Base-by-base conservation (phyloP, 108 stramenopile species). In the Cyclotella cryptica region DNA sequence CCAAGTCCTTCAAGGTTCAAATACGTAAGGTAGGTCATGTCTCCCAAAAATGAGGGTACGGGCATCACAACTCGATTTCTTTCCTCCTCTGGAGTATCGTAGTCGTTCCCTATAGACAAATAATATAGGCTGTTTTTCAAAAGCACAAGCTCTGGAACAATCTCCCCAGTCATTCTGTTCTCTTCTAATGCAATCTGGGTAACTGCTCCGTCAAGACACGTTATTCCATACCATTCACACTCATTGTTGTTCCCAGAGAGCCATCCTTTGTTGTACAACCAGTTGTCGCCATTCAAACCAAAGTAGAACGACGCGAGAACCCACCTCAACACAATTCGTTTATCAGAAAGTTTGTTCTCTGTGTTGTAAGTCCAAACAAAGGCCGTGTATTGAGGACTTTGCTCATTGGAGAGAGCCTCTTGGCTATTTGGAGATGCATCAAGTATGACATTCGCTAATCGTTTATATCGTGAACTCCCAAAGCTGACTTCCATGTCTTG, bases 181-280 rank as follows among this genome's bases (percentile, higher is more conserved):
- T 74, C 65, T 30, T 54, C 67, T 51, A 80, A 62, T 42, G 67
- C 66, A 41, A 80, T 19, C 39, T 69, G 66, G 27, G 51, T 62
- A 15, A 80, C 66, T 14, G 42, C 66, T 45, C 67, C 72, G 69
- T 73, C 41, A 15, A 68, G 15, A 29, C 79, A 80, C 5, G 69
- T 29, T 10, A 89, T 72, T 22, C 88, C 88, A 74, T 69, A 75
- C 88, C 88, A 89, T 5, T 78, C 64, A 53, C 85, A 89, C 54
- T 87, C 88, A 58, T 80, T 75, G 27, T 75, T 68, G 10, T 39
- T 63, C 22, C 69, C 59, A 44, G 59, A 49, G n/a, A 66, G 60
- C 89, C 89, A 90, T 49, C 89, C 89, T 22, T 42, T 55, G 0
- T 69, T 73, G 24, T 22, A 63, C 22, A 81, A 49, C 83, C 83